Percentiles rank a stretch among this genome's conserved stretches.
Evolutionary conservation across 108 stramenopile genomes (phyloP).

Genomic region (Cylindrotheca closterium): DNA sequence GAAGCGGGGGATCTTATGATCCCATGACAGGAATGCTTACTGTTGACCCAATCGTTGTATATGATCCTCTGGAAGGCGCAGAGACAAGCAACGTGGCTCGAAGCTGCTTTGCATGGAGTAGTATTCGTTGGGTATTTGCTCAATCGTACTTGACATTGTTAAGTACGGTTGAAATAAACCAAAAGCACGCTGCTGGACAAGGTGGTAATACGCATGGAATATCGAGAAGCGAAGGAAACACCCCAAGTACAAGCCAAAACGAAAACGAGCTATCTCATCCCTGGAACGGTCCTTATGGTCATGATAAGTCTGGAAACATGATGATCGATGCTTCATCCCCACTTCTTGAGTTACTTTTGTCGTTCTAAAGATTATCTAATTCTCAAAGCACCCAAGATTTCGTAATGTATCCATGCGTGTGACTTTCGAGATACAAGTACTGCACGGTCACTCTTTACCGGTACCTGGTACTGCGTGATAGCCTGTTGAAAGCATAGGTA

Average conservation of each 20-base stretch:
- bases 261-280: background rate
- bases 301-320: slow-evolving; percentile 30
- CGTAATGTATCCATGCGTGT: too few species aligned
- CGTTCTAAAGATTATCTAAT: too few species aligned
- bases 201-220: background rate
- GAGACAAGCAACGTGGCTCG: slow-evolving; percentile 77
- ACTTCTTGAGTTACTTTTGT: slow-evolving; percentile 38
- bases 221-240: slow-evolving; percentile 3
- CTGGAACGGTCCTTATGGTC: slow-evolving; percentile 18
- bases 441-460: too few species aligned
- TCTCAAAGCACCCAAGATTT: too few species aligned
- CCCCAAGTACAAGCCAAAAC: background rate
- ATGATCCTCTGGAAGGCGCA: slow-evolving; percentile 83
- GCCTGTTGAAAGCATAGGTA: too few species aligned
- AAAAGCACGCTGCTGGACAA: slow-evolving; percentile 10
- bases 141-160: slow-evolving; percentile 84
- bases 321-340: slow-evolving; percentile 36
- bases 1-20: slow-evolving; percentile 66
- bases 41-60: slow-evolving; percentile 85
- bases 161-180: slow-evolving; percentile 67
- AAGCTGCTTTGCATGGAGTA: slow-evolving; percentile 83
- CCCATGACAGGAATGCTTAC: slow-evolving; percentile 83
- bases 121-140: slow-evolving; percentile 80
- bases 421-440: slow-evolving; percentile 2
- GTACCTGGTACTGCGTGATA: too few species aligned